phyloP scores from a whole-genome alignment of 345 rosid species.

The Mallotus nudiflorus region DNA sequence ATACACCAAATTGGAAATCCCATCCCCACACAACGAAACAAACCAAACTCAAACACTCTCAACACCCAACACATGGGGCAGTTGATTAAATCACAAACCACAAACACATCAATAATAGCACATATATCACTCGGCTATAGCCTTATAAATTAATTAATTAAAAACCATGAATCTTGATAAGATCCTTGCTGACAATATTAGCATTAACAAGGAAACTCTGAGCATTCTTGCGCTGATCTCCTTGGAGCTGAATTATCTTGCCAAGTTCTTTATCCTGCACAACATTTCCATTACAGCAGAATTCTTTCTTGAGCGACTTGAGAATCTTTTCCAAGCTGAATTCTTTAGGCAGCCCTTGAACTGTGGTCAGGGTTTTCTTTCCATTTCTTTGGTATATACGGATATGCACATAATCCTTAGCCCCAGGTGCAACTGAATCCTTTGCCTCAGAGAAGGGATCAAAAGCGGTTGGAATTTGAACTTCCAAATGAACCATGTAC shows the following conservation, averaged over 20 bases:
- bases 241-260: slow-evolving; percentile 34
- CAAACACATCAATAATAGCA: neutral
- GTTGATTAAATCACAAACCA: neutral
- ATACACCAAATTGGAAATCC: neutral
- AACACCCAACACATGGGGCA: no score
- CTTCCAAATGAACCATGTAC: slow-evolving; percentile 79
- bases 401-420: slow-evolving; percentile 27
- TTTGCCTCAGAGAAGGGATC: slow-evolving; percentile 72
- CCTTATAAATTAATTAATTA: neutral
- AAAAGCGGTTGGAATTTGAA: slow-evolving; percentile 57
- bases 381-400: slow-evolving; percentile 35
- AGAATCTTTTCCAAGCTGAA: slow-evolving; percentile 27
- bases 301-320: slow-evolving; percentile 26
- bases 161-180: slow-evolving; percentile 33
- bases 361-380: slow-evolving; percentile 31
- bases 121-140: neutral
- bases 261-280: slow-evolving; percentile 34
- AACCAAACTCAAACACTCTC: neutral
- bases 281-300: slow-evolving; percentile 34
- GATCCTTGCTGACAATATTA: slow-evolving; percentile 25
- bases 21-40: neutral
- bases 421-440: slow-evolving; percentile 50
- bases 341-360: slow-evolving; percentile 26
- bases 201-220: slow-evolving; percentile 20
- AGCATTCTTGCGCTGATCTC: slow-evolving; percentile 30